Conservation (phyloP, 768 basidiomycete genomes). For the Pleurotus tuoliensis region DNA sequence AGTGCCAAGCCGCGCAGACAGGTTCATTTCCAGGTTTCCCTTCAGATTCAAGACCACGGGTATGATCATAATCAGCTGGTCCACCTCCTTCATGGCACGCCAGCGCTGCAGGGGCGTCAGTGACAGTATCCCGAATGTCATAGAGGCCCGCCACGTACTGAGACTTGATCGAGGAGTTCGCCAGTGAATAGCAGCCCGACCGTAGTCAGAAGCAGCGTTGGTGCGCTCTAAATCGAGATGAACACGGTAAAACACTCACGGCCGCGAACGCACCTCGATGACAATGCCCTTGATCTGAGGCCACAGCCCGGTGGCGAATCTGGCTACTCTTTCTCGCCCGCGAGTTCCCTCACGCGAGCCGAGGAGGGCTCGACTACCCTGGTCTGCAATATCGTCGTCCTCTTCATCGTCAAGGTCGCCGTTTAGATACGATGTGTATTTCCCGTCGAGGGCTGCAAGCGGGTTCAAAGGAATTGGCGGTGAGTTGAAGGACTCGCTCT, state of each 20-base stretch:
- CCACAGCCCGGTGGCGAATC: constrained; percentile 34
- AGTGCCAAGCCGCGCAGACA: constrained; percentile 92
- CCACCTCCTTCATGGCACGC: constrained; percentile 83
- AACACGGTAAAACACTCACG: neutral
- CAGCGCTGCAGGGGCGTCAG: constrained; percentile 52
- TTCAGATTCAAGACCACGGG: constrained; percentile 94
- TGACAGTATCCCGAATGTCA: neutral
- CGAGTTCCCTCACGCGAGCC: constrained; percentile 24
- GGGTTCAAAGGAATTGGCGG: constrained; percentile 5
- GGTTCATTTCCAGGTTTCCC: constrained; percentile 99
- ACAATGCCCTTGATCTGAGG: constrained; percentile 58
- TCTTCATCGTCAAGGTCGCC: constrained; percentile 33
- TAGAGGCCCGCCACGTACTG: constrained; percentile 43
- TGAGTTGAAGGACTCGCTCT: neutral
- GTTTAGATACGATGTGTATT: constrained; percentile 8
- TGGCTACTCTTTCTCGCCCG: constrained; percentile 15
- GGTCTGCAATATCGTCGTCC: constrained; percentile 27
- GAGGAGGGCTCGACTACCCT: constrained; percentile 44
- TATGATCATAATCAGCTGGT: constrained; percentile 96
- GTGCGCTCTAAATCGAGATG: constrained; percentile 59
- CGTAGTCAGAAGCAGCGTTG: constrained; percentile 81
- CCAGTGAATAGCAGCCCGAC: constrained; percentile 88
- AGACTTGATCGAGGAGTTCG: constrained; percentile 81
- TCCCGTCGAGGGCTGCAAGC: constrained; percentile 3
- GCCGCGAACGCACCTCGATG: constrained; percentile 52